Evolutionary conservation across 2,329 filamentous ascomycete species (phyloP), one percentile per base, ranked within the genome.

Genomic region (Lecanosticta acicola): DNA sequence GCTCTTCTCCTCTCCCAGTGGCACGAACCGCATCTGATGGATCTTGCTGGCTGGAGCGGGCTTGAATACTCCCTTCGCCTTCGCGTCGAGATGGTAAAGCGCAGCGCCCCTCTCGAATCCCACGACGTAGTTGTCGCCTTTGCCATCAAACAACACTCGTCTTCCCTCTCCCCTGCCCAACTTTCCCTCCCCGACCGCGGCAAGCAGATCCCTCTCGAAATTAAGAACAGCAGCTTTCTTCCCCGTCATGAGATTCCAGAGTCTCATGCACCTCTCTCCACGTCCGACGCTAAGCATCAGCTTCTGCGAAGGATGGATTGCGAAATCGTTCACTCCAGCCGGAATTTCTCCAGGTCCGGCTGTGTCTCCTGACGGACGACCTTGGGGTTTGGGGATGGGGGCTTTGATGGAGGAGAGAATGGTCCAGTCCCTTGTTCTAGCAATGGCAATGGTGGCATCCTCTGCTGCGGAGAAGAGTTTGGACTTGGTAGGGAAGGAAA

Each of bases 201-300:
- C 74, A 42, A 97, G 72, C 59, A 93, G 76, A 0, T 83, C 79
- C 46, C 79, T 76, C 54, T 78, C 79, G 65, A 97, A 97, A 64
- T 87, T 93, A 57, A 98, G 71, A 42, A 95, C 90, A 21, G 90
- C 88, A 1, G 90, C 90, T 71, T 95, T 96, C 71, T 91, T 94
- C 13, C 90, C 93, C 2, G 91, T 97, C 55, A 97, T 89, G 53
- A 98, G 67, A 62, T 98, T 97, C 93, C 93, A 98, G 54, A 97
- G 68, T 54, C 93, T 76, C 86, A 98, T 94, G 61, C 84, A 88
- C 54, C 81, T 83, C 71, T 98, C 93, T 54, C 89, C 89, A 59
- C 84, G 87, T 56, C 87, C 85, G 7, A 97, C 89, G 58, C 81
- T 94, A 49, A 98, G 81, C 87, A 97, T 95, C 41, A 98, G 74